phyloP scores from a whole-genome alignment of 257 asterid genomes.

The Leptodermis oblonga region DNA sequence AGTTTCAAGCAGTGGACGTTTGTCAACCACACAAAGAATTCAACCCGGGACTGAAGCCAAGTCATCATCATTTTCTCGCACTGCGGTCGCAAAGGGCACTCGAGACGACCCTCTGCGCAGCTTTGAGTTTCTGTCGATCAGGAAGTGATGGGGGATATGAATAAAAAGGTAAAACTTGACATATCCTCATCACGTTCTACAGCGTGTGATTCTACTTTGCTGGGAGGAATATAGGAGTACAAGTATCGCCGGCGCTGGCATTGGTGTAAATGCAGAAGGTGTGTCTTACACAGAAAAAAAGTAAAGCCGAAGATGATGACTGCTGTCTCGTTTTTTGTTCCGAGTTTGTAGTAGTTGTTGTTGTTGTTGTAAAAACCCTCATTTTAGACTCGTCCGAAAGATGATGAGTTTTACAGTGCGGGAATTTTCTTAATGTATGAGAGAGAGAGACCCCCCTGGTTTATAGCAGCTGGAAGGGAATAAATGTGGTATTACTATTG shows the following conservation, averaged over 20 bases:
- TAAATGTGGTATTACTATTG: conserved; percentile 8
- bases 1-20: conserved; percentile 34
- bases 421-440: conserved; percentile 24
- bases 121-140: conserved; percentile 75
- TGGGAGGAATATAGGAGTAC: conserved; percentile 14
- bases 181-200: conserved; percentile 19
- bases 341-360: conserved; percentile 28
- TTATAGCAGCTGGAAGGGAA: conserved; percentile 15
- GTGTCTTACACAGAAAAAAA: conserved; percentile 19
- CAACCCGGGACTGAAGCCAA: conserved; percentile 50
- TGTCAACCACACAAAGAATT: conserved; percentile 54
- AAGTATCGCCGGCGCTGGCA: no score
- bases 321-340: conserved; percentile 30
- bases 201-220: conserved; percentile 19
- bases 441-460: conserved; percentile 14
- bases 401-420: conserved; percentile 35
- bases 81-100: conserved; percentile 43
- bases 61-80: conserved; percentile 54
- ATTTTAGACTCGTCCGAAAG: conserved; percentile 33
- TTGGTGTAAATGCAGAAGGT: conserved; percentile 40
- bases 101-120: conserved; percentile 86
- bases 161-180: conserved; percentile 19
- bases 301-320: conserved; percentile 15
- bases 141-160: conserved; percentile 27
- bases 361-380: no score